Base-by-base conservation (phyloP, 163 green algal genomes). In the Trebouxia gelatinosa region DNA sequence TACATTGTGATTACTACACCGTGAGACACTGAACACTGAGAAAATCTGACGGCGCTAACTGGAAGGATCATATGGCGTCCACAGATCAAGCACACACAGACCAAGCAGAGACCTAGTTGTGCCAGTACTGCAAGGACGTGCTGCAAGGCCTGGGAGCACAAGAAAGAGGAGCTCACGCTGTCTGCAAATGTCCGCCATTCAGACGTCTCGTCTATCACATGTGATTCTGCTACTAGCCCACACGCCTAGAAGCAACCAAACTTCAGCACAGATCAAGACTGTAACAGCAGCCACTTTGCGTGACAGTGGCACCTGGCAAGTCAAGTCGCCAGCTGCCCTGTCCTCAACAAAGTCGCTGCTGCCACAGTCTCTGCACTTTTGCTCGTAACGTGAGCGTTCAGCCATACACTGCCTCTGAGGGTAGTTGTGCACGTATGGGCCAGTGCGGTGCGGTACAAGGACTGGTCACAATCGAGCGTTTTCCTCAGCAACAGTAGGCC, bases 131-230 rank as follows among this genome's bases (percentile, higher is more conserved):
- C 17, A n/a, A 37, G 57, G 17, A 11, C n/a, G 57, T 13, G 26
- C 23, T 66, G 57, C 57, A 66, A 11, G 17, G n/a, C 57, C 13
- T 11, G 17, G 57, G 9, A 13, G n/a, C 23, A n/a, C n/a, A n/a
- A n/a, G n/a, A 66, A 6, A 32, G 57, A 37, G 17, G 3, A n/a
- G n/a, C 79, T 28, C 61, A 87, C 87, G 54, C 84, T 88, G 79
- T 98, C 93, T n/a, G 82, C 86, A 79, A 99, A 99, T 0, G 94
- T 98, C 17, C 95, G 84, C 95, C 95, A 99, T 83, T 99, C 95
- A 0, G 93, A 97, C 2, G 89, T 87, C 86, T 98, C 95, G 74
- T 99, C 95, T 34, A 99, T 98, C 21, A 90, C 84, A 62, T 95
- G 92, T 0, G 89, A 85, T 77, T 99, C 95, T 4, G 91, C 87